These are phyloP conservation scores for Candida tetrigidarum DNA, from an alignment of 1,139 yeast genomes.

Conservation along the genomic window DNA sequence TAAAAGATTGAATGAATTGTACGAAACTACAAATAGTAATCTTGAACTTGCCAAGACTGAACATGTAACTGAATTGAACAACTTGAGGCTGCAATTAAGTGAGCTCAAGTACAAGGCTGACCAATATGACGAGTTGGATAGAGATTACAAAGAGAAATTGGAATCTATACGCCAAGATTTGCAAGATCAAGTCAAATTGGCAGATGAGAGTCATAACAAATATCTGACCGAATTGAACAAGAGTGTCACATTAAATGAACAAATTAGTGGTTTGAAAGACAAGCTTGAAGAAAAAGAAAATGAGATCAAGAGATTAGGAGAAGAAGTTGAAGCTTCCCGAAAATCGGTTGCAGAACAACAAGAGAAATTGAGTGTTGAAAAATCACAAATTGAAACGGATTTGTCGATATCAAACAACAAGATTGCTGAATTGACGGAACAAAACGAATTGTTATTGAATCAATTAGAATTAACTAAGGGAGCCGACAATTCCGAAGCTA, in stretches of 20 bases:
- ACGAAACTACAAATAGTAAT: conserved; percentile 21
- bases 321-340: conserved; percentile 24
- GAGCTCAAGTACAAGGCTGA: conserved; percentile 32
- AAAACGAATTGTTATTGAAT: conserved; percentile 68
- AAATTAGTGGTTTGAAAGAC: conserved; percentile 48
- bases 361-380: conserved; percentile 27
- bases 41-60: conserved; percentile 20
- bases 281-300: conserved; percentile 40
- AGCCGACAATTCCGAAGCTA: conserved; percentile 17
- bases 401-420: conserved; percentile 48
- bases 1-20: conserved; percentile 19
- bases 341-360: conserved; percentile 28
- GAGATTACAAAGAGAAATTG: conserved; percentile 39
- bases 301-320: conserved; percentile 37
- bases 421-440: conserved; percentile 61
- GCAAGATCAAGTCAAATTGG: conserved; percentile 51
- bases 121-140: conserved; percentile 38
- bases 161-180: conserved; percentile 45
- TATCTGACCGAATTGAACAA: conserved; percentile 62
- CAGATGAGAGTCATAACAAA: conserved; percentile 53
- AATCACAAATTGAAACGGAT: conserved; percentile 53
- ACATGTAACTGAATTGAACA: conserved; percentile 24
- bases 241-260: conserved; percentile 56
- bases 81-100: conserved; percentile 28
- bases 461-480: conserved; percentile 61